A percentile compares a stretch with the other conserved stretches of the same genome.
These are phyloP conservation scores for Vickermania ingenoplastis DNA, from an alignment of 208 protist genomes.

Conservation along the genomic window DNA sequence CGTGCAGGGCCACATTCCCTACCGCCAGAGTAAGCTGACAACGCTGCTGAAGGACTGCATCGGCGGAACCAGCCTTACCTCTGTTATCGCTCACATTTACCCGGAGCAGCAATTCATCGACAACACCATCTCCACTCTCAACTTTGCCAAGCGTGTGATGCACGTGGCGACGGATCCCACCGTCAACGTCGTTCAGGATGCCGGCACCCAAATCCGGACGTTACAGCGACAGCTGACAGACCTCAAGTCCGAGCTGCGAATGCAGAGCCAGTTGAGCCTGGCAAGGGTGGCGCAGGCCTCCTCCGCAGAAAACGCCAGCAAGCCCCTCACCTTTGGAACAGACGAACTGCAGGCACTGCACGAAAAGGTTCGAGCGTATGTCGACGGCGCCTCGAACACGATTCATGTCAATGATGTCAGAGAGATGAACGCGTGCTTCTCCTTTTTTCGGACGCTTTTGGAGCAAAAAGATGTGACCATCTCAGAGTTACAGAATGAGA, in stretches of 20 bases:
- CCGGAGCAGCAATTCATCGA: constrained; percentile 34
- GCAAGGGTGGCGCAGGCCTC: neutral
- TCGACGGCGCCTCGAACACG: constrained; percentile 44
- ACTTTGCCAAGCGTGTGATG: constrained; percentile 84
- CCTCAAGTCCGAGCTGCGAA: constrained; percentile 83
- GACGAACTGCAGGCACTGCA: constrained; percentile 59
- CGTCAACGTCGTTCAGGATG: constrained; percentile 58
- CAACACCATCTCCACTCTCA: constrained; percentile 76
- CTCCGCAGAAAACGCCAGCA: constrained; percentile 14
- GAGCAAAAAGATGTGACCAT: constrained; percentile 22
- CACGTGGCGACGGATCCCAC: constrained; percentile 61
- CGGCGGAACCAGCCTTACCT: constrained; percentile 68
- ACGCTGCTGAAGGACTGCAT: constrained; percentile 82
- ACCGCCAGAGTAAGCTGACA: constrained; percentile 86
- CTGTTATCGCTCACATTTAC: constrained; percentile 85
- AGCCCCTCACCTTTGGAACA: constrained; percentile 25
- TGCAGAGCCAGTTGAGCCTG: constrained; percentile 79
- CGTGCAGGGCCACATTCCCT: constrained; percentile 51
- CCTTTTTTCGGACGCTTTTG: constrained; percentile 41
- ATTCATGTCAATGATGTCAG: constrained; percentile 57
- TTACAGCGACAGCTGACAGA: constrained; percentile 74
- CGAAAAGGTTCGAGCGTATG: constrained; percentile 45
- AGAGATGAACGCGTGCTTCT: constrained; percentile 83
- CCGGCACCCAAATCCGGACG: constrained; percentile 49
- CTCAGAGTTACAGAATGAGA: constrained; percentile 15